Percentiles rank a stretch among this genome's conserved stretches.
Evolutionary conservation across 2,329 filamentous ascomycete species (phyloP).

Genomic region (Ceratocystis colombiana): DNA sequence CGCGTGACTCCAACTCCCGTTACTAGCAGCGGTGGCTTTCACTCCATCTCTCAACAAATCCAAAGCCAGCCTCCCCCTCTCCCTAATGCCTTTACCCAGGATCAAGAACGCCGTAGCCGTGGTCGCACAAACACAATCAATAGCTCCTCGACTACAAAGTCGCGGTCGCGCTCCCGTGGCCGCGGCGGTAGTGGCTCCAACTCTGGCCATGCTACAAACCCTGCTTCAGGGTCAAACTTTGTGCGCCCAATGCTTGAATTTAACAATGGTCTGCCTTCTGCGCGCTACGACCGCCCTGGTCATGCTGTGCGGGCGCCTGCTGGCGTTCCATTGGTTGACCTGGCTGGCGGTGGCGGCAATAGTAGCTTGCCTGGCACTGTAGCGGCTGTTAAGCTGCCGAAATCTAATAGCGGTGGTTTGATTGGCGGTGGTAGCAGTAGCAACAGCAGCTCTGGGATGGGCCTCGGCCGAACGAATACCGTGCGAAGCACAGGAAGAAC

Average conservation of each 20-base stretch:
- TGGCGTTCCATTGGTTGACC: conserved; percentile 40
- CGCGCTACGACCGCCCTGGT: conserved; percentile 48
- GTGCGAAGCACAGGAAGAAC: conserved; percentile 19
- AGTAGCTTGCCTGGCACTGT: conserved; percentile 7
- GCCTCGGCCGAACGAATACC: conserved; percentile 20
- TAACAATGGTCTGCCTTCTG: conserved; percentile 49
- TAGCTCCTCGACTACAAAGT: conserved; percentile 12
- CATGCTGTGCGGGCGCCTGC: conserved; percentile 36
- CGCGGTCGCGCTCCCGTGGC: conserved; percentile 29
- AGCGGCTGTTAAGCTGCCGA: conserved; percentile 15
- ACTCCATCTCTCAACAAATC: conserved; percentile 21
- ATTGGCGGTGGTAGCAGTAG: conserved; percentile 3
- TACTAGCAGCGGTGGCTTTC: conserved; percentile 17
- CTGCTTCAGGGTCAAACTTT: conserved; percentile 6
- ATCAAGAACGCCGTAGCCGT: conserved; percentile 19
- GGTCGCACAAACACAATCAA: conserved; percentile 18
- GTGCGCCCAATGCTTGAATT: conserved; percentile 49
- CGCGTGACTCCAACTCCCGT: not conserved
- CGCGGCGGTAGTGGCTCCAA: conserved; percentile 27
- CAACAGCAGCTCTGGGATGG: conserved; percentile 15
- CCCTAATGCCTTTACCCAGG: conserved; percentile 21
- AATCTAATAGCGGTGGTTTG: conserved; percentile 10
- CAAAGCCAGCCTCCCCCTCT: conserved; percentile 10
- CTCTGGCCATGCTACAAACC: conserved; percentile 26
- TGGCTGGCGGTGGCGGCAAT: conserved; percentile 31